Evolutionary conservation across 2,329 filamentous ascomycete genomes (phyloP), one percentile per base, ranked within the genome.

Genomic region (Plectosphaerella plurivora): DNA sequence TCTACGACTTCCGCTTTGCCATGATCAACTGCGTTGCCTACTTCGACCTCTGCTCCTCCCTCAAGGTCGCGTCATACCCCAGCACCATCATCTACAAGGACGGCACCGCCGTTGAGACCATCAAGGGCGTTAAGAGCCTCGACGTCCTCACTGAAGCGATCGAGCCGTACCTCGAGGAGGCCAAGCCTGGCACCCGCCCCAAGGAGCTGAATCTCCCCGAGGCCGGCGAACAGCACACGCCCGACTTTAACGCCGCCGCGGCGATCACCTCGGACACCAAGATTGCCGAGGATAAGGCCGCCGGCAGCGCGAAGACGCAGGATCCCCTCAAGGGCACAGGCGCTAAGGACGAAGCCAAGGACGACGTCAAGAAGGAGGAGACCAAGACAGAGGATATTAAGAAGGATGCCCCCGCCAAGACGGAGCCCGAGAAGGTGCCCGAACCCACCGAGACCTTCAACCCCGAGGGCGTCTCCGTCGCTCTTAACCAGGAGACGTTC

Each of bases 1-100:
- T 85, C 68, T 97, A 97, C 71, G 84, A 93, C 70, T 93, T 96
- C 69, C 85, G 89, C 61, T 97, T 99, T 65, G 93, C 81, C 28
- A 83, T 81, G 53, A 73, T 99, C 58, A 91, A 99, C 72, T 99
- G 94, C 69, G 74, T 91, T 50, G 89, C 89, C 28, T 89, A 86
- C 65, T 88, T 83, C 53, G 90, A 96, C 65, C 75, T 90, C 14
- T 99, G 94, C 72, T 68, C 71, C 48, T 78, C 83, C 25, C 77
- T 91, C 57, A 74, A 82, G 2, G 79, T 97, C 51, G 64, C 68
- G 47, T 83, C 81, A 16, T 97, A 83, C 64, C 94, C 94, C 1
- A 88, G 85, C 1, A 88, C 95, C 45, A 73, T 84, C 20, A 74
- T 97, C 11, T 97, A 86, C 73, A 87, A 94, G 66, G 79, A 96